Base-by-base conservation (phyloP, 202 grass and related monocot species). In the Setaria italica region DNA sequence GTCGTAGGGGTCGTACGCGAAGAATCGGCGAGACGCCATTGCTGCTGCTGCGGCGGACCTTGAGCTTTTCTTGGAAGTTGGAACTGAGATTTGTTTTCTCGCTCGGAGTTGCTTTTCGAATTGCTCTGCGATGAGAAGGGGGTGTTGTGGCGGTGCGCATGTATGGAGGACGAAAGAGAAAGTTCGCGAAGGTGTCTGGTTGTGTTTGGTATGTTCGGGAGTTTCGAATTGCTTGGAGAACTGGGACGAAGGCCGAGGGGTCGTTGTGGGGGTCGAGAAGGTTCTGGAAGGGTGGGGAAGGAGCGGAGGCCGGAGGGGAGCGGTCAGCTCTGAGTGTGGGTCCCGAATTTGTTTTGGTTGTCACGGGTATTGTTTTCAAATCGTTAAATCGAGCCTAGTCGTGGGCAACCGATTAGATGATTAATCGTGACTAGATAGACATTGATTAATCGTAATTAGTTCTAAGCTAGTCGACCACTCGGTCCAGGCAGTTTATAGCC, bases 21-120 rank as follows among this genome's bases (percentile, higher is more conserved):
- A 75, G 70, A 65, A 79, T 2, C 86, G 19, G 43, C 43, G 86
- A 11, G 64, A 62, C 11, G 86, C 54, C 86, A 83, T 77, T 43
- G 78, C 39, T 0, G 53, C 5, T 50, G 39, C 19, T 7, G n/a
- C 46, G 7, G 43, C 8, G 46, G 46, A 10, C 0, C 49, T 30
- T 3, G 25, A 81, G 77, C 13, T 69, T 67, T 67, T 45, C 62
- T 37, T 53, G 10, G 76, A 58, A 47, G 46, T 37, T 53, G 10
- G 57, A 21, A 32, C 11, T n/a, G 3, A 11, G 48, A 0, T 39
- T 39, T 21, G 4, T 4, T 62, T 8, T 41, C 39, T 41, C 39
- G 39, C 9, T 62, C 11, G 25, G n/a, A 6, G 7, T 4, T 62
- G 59, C 8, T 42, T 54, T 16, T 10, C 6, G 13, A 20, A 9